A percentile compares a stretch with the other conserved stretches of the same genome.
Conservation (phyloP, 768 basidiomycete genomes). For the Lactarius tabidus region DNA sequence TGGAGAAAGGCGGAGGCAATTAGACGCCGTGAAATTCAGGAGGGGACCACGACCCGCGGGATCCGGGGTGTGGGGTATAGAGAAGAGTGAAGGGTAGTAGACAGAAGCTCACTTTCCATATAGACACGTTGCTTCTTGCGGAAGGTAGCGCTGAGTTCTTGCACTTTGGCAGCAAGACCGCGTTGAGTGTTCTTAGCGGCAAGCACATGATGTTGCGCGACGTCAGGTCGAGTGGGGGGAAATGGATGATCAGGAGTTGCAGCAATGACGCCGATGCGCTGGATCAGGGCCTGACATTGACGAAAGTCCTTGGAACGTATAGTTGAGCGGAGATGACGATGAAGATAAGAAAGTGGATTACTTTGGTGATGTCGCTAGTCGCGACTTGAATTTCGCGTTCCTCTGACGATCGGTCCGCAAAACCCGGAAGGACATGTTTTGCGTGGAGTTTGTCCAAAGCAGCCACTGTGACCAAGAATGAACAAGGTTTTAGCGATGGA, state of each 20-base stretch:
- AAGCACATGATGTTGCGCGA: conserved; percentile 48
- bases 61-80: conserved; percentile 19
- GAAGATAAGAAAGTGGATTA: conserved; percentile 32
- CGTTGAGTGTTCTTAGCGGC: conserved; percentile 94
- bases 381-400: conserved; percentile 89
- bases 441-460: conserved; percentile 93
- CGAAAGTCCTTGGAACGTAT: conserved; percentile 36
- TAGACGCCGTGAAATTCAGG: background rate
- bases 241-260: conserved; percentile 52
- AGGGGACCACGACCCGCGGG: conserved; percentile 19
- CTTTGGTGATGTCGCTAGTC: conserved; percentile 86
- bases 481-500: conserved; percentile 24
- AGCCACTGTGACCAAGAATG: conserved; percentile 52
- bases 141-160: conserved; percentile 87
- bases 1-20: conserved; percentile 1
- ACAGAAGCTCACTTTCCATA: conserved; percentile 81
- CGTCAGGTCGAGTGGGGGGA: conserved; percentile 48
- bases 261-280: conserved; percentile 55
- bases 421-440: conserved; percentile 93
- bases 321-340: conserved; percentile 14
- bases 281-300: conserved; percentile 54
- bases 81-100: conserved; percentile 14
- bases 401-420: conserved; percentile 90
- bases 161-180: conserved; percentile 92
- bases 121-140: conserved; percentile 98